Conservation (phyloP, 2,329 filamentous ascomycete genomes). For the Fusarium sp. region DNA sequence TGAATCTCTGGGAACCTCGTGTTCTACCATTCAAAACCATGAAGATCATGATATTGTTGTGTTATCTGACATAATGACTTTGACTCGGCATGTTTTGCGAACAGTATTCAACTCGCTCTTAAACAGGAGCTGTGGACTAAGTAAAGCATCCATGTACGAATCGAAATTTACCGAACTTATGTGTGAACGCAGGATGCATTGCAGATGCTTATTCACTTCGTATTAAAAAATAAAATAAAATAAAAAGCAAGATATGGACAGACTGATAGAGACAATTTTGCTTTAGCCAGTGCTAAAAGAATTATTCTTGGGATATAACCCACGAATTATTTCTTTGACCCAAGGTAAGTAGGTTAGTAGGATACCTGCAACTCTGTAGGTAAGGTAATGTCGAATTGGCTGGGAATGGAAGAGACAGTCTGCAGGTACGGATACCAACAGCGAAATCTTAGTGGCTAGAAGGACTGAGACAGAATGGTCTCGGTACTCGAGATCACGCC, state of each 20-base stretch:
- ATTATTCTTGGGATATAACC: not conserved
- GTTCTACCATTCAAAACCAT: conserved; percentile 26
- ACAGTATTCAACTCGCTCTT: not conserved
- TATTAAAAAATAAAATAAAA: not conserved
- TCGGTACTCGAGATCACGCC: conserved; percentile 1
- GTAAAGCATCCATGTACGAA: not conserved
- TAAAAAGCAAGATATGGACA: not conserved
- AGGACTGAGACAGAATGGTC: not conserved
- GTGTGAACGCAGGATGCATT: not conserved
- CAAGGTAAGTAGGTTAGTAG: not conserved
- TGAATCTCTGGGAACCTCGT: conserved; percentile 34
- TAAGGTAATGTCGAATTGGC: not conserved
- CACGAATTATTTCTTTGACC: not conserved
- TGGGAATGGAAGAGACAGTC: not conserved
- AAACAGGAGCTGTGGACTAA: not conserved
- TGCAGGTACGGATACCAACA: not conserved
- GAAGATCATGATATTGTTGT: not conserved
- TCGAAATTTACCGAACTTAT: not conserved
- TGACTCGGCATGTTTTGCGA: not conserved
- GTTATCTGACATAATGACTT: not conserved
- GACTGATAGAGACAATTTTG: not conserved
- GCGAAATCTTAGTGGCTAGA: conserved; percentile 25
- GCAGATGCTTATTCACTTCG: not conserved
- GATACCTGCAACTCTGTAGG: not conserved
- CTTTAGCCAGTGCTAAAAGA: not conserved